Base-by-base conservation (phyloP, 768 basidiomycete genomes). In the Auricularia heimuer region DNA sequence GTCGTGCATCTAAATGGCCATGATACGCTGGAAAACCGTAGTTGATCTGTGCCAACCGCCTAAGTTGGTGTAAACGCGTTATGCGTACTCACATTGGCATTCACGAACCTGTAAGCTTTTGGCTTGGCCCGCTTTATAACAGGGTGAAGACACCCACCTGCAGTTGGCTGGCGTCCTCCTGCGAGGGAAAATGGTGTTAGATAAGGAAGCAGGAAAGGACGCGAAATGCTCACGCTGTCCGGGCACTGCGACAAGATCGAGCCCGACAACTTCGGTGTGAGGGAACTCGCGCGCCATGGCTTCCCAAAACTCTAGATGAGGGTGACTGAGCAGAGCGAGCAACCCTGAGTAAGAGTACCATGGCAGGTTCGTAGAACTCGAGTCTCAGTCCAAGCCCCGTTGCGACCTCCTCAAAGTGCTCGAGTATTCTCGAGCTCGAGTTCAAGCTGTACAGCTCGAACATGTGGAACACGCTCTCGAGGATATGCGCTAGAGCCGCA, bases 201-300 rank as follows among this genome's bases (percentile, higher is more conserved):
- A 16, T 16, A 6, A 18, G 47, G 47, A 16, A 6, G 16, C 14
- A 6, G 36, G 35, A 10, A 44, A 37, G 12, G 44, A 8, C 34
- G 36, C 61, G 58, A 42, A 33, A 34, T 16, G 14, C 44, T 21
- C 21, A 45, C 18, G 12, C 36, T 63, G 62, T 21, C 62, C 34
- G 42, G 44, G 61, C 35, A 42, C 64, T 4, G 54, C n/a, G 11
- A 65, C 67, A 4, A 67, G 60, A 54, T 67, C 67, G 14, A 67
- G 29, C n/a, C 67, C 67, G 16, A 67, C 11, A 4, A 67, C 67
- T 12, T 65, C 62, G 6, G 62, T 65, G 36, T 65, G 65, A 8
- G 67, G 62, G 47, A 65, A 67, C n/a, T 65, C 62, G 37, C 63
- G 36, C 1, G 65, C 67, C 65, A 67, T 67, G 21, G 65, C 54